phyloP scores from a whole-genome alignment of 225 moss, liverwort and hornwort genomes.

The Climacium dendroides region DNA sequence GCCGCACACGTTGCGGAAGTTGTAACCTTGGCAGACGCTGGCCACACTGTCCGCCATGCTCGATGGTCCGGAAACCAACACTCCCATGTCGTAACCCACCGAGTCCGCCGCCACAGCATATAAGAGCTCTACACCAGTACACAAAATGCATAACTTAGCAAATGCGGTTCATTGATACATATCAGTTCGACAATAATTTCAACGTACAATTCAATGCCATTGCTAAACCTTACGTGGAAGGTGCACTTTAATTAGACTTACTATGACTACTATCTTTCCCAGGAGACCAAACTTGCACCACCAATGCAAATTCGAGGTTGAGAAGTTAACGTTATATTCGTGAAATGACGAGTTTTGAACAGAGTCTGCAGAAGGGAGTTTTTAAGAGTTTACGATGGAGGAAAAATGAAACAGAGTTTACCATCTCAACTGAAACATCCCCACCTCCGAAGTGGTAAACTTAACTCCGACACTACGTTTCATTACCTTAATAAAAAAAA shows the following conservation, averaged over 20 bases:
- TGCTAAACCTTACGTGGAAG: neutral
- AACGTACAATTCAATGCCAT: neutral
- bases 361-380: neutral
- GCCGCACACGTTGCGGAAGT: slow-evolving; percentile 7
- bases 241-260: neutral
- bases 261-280: neutral
- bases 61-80: slow-evolving; percentile 18
- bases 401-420: neutral
- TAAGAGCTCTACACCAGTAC: slow-evolving; percentile 1
- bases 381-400: neutral
- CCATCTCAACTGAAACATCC: neutral
- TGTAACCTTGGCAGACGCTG: slow-evolving; percentile 5
- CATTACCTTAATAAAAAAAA: neutral
- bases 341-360: neutral
- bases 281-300: neutral
- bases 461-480: no score
- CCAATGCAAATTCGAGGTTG: neutral
- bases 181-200: neutral
- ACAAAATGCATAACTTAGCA: neutral
- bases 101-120: neutral
- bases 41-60: slow-evolving; percentile 24
- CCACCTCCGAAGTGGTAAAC: neutral
- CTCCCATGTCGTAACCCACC: slow-evolving; percentile 6
- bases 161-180: neutral
- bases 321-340: neutral